These are phyloP conservation scores for Salix purpurea DNA, from an alignment of 345 rosid species.

Conservation along the genomic window DNA sequence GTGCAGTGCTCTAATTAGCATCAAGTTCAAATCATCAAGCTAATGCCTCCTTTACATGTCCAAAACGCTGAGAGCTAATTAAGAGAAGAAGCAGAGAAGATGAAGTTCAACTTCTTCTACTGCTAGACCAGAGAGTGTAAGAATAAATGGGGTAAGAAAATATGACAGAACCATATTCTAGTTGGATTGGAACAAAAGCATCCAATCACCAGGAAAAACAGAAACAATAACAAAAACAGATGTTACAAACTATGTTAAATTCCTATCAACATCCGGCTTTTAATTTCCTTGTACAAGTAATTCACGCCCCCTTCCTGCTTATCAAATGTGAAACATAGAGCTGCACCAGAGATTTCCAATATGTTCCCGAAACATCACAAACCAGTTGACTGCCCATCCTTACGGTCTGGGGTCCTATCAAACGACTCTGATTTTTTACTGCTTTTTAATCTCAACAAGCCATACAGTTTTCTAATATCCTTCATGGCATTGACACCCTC, in stretches of 20 bases:
- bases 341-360: not conserved
- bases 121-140: not conserved
- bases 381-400: constrained; percentile 21
- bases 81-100: not conserved
- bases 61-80: not conserved
- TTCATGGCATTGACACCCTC: constrained; percentile 37
- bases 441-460: constrained; percentile 27
- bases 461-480: constrained; percentile 32
- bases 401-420: constrained; percentile 11
- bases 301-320: not conserved
- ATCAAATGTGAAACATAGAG: not conserved
- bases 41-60: too few relatives aligned
- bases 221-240: not conserved
- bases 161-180: constrained; percentile 2
- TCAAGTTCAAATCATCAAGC: not conserved
- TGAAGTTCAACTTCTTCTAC: not conserved
- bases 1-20: not conserved
- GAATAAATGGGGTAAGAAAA: not conserved
- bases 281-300: not conserved
- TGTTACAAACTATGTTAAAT: not conserved
- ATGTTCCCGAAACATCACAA: not conserved
- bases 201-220: not conserved
- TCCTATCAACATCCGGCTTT: not conserved
- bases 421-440: constrained; percentile 10
- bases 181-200: constrained; percentile 7